These are phyloP conservation scores for Cadophora sp. DNA, from an alignment of 2,329 filamentous ascomycete genomes.

Conservation along the genomic window DNA sequence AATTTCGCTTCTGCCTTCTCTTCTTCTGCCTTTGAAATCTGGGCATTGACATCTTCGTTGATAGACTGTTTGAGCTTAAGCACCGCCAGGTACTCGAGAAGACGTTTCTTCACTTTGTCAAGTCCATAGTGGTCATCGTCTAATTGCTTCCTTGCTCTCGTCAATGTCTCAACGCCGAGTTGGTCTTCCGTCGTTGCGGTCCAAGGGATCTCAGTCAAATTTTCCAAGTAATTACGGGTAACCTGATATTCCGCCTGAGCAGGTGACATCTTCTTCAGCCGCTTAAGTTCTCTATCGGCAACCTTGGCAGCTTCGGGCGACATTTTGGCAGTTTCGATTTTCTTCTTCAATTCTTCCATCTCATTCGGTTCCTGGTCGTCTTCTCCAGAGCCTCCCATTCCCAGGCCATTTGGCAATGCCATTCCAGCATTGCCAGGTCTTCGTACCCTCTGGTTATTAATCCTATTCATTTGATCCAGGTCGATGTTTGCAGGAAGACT, in stretches of 20 bases:
- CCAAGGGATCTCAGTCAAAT: conserved; percentile 93
- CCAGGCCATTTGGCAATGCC: conserved; percentile 36
- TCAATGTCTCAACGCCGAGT: conserved; percentile 80
- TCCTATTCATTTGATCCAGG: conserved; percentile 58
- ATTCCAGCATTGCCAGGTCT: conserved; percentile 37
- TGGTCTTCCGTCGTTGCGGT: conserved; percentile 83
- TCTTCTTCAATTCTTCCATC: conserved; percentile 89
- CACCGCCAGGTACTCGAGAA: conserved; percentile 96
- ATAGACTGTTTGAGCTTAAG: conserved; percentile 91
- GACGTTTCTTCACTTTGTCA: conserved; percentile 94
- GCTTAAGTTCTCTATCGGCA: conserved; percentile 86
- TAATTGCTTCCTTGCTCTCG: conserved; percentile 83
- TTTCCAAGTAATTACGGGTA: conserved; percentile 91
- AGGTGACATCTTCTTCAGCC: conserved; percentile 93
- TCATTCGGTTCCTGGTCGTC: conserved; percentile 87
- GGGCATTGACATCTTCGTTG: conserved; percentile 81
- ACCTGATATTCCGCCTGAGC: conserved; percentile 97
- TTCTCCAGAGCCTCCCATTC: conserved; percentile 47
- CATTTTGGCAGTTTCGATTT: conserved; percentile 80
- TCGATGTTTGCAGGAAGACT: conserved; percentile 65
- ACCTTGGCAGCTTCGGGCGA: conserved; percentile 86
- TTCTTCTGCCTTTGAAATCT: conserved; percentile 73
- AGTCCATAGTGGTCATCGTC: conserved; percentile 97
- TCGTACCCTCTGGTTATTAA: conserved; percentile 48
- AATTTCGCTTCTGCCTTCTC: conserved; percentile 64